Percentiles rank a stretch among this genome's conserved stretches.
phyloP scores from a whole-genome alignment of 108 stramenopile genomes.

The Pinguiococcus pyrenoidosus region DNA sequence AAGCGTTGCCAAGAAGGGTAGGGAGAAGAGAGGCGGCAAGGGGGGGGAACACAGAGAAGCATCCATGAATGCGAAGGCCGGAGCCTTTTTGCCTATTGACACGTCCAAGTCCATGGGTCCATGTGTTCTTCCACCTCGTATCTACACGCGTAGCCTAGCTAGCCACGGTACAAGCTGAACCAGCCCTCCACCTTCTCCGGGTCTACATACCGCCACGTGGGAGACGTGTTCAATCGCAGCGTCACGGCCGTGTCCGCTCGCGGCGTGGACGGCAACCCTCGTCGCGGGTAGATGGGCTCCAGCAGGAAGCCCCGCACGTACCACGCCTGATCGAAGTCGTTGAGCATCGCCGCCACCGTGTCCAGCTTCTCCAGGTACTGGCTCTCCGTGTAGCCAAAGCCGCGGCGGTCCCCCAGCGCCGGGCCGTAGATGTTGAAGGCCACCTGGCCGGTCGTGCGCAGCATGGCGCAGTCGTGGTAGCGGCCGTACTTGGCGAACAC shows the following conservation, averaged over 20 bases:
- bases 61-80: too few relatives aligned
- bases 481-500: conserved; percentile 5
- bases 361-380: conserved; percentile 10
- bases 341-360: conserved; percentile 4
- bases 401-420: neutral
- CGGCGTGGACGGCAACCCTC: conserved; percentile 2
- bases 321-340: conserved; percentile 11
- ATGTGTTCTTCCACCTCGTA: too few relatives aligned
- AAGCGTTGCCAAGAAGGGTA: too few relatives aligned
- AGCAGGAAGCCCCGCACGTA: conserved; percentile 4
- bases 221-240: conserved; percentile 1
- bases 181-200: neutral
- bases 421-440: conserved; percentile 12
- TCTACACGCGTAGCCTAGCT: too few relatives aligned
- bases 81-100: too few relatives aligned
- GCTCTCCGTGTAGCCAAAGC: conserved; percentile 3
- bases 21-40: too few relatives aligned
- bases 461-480: conserved; percentile 7
- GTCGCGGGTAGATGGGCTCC: neutral
- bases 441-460: conserved; percentile 3
- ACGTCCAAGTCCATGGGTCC: too few relatives aligned
- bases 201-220: conserved; percentile 1
- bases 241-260: conserved; percentile 11
- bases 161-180: too few relatives aligned
- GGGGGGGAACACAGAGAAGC: too few relatives aligned